Evolutionary conservation across 2,329 filamentous ascomycete genomes (phyloP), one percentile per base, ranked within the genome.

Genomic region (Grosmannia penicillata): DNA sequence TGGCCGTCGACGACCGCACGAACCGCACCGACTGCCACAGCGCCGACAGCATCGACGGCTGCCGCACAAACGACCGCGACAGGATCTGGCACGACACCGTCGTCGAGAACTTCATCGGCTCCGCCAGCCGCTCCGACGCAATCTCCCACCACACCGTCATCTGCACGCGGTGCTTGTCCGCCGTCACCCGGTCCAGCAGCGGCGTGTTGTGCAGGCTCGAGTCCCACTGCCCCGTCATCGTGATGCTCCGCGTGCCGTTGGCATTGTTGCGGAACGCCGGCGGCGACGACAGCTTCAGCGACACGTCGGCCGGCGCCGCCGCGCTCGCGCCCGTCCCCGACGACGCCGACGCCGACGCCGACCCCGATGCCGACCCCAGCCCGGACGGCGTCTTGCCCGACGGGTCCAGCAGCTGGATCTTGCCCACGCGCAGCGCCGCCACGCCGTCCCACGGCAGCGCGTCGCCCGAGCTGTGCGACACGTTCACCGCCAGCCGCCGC

Each of bases 181-280:
- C 75, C 2, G 91, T 96, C 2, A 84, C 80, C 21, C 89, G 78
- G 57, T 98, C 87, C n/a, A 98, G 73, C 13, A 96, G 68, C n/a
- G 93, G 65, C 6, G 91, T 95, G 45, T 77, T 78, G 57, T 98
- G 91, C 47, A 91, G 68, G 51, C 86, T 93, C 0, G 89, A 95
- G 54, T 98, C 91, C 91, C 91, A 98, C 52, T 96, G 87, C 1
- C 82, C 86, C n/a, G 81, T 71, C 31, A 96, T 68, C 2, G 80
- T 87, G 27, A 95, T 78, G 54, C 81, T 86, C 26, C 78, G 80
- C 1, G 87, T 95, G 27, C 91, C 91, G 54, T 96, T 93, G 19
- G 83, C 75, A 52, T 95, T 93, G 41, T 82, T 77, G 45, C 80
- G 82, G 47, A 94, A 79, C 40, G 77, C 69, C 1, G 91, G 89